Evolutionary conservation across 768 basidiomycete genomes (phyloP), one percentile per base, ranked within the genome.

Genomic region (Terana coerulea): DNA sequence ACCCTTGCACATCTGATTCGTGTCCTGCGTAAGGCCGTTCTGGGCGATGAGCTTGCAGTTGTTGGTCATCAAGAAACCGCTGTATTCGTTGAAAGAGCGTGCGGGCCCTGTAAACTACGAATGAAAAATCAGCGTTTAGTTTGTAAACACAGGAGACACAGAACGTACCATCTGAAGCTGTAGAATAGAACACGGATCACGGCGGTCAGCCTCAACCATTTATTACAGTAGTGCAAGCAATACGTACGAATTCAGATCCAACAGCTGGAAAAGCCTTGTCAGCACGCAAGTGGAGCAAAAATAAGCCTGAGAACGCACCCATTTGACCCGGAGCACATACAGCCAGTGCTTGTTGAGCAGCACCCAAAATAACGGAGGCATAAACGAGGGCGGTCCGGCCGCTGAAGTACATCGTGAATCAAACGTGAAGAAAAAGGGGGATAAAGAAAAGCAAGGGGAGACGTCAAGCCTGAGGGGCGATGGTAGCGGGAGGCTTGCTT

Each of bases 61-160:
- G 39, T 51, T 51, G 6, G 39, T 31, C 49, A 51, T 51, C 25
- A 51, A 29, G 39, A 41, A 51, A 8, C 49, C 49, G 21, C 25
- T 22, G 19, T 51, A 51, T 31, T 42, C 31, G 41, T 15, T 22
- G 49, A 51, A 51, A 22, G 49, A 26, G 21, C 26, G 12, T 9
- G 21, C 40, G 29, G 49, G 49, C 6, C 29, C 31, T 3, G 49
- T 51, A 24, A 42, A 51, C 49, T 43, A n/a, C 36, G 36, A n/a
- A 8, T 9, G 31, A 24, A 9, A 45, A 10, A 45, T 29, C 15
- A 22, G 10, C 8, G 8, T 15, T 40, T 9, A 24, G 26, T 34
- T 34, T 10, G 17, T 34, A 10, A 34, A 34, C 33, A 42, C 10
- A 42, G 9, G 14, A 42, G 12, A 14, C 10, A 42, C 40, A 42